Base-by-base conservation (phyloP, 2,329 filamentous ascomycete genomes). In the Aspergillus spinulosporus region DNA sequence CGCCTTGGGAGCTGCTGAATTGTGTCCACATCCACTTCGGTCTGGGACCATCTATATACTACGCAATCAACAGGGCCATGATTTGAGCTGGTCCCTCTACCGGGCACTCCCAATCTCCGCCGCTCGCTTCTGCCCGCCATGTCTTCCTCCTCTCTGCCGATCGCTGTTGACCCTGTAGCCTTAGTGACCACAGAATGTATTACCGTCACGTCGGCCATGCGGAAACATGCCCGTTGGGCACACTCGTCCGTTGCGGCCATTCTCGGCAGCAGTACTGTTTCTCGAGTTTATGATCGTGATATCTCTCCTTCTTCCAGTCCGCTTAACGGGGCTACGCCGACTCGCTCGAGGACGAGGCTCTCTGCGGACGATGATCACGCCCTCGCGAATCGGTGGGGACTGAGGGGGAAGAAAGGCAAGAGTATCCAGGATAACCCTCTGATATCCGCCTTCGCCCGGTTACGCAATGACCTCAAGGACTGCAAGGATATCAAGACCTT, bases 171-270 rank as follows among this genome's bases (percentile, higher is more conserved):
- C 68, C 92, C 92, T 1, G 88, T 96, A 56, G 92, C 92, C 48
- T 80, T 99, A 66, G 92, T 99, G 63, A 96, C 96, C 61, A 96
- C 93, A 75, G 94, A 99, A 86, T 99, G 94, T 75, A 97, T 97
- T 71, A 93, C 92, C 45, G 93, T 99, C 77, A 97, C 94, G 11
- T 97, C 93, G 60, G 92, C 92, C 59, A 97, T 99, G 84, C 92
- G 96, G 69, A 99, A 99, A 78, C 88, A 97, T 83, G 89, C 92
- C 62, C 89, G 94, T 63, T 97, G 93, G 82, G 91, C 92, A 47
- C 92, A 97, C 73, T 96, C 92, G 9, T 97, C 92, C 4, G 94
- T 99, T 44, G 92, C 94, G 37, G 93, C 93, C 52, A 99, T 99
- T 59, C 82, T 99, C 32, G 94, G 94, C 49, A 91, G 91, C 62